These are phyloP conservation scores for Solanum hybrid DNA, from an alignment of 305 asterid species.

Conservation along the genomic window DNA sequence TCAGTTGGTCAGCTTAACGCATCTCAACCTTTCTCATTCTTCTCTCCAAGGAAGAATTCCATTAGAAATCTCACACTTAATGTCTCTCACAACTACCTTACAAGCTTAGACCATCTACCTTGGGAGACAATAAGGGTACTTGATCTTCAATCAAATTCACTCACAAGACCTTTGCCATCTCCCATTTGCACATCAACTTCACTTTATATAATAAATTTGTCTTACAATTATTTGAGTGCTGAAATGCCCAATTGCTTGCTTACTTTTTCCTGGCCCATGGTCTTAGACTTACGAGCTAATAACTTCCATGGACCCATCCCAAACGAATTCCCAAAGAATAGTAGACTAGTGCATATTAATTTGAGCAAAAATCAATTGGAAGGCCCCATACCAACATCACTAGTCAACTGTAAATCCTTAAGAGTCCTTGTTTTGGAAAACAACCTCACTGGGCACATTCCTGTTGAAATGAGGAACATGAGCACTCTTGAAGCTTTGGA, in stretches of 20 bases:
- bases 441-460: background rate
- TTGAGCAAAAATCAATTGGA: no score
- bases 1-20: no score
- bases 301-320: background rate
- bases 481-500: background rate
- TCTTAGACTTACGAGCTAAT: background rate
- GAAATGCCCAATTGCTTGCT: slow-evolving; percentile 6
- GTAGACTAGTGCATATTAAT: no score
- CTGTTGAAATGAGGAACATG: background rate
- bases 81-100: slow-evolving; percentile 2
- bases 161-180: slow-evolving; percentile 14
- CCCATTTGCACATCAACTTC: slow-evolving; percentile 2
- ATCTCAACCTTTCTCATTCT: no score
- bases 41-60: no score
- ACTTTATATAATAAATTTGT: slow-evolving; percentile 16
- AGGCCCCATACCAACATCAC: no score
- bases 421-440: no score
- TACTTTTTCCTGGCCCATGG: background rate
- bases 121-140: background rate
- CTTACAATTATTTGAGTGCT: slow-evolving; percentile 21
- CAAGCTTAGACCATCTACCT: background rate
- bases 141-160: slow-evolving; percentile 25
- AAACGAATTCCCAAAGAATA: no score
- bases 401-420: no score
- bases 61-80: background rate